Evolutionary conservation across 1,284 basidiomycete genomes (phyloP), one percentile per base, ranked within the genome.

Genomic region (Phaffia rhodozyma): DNA sequence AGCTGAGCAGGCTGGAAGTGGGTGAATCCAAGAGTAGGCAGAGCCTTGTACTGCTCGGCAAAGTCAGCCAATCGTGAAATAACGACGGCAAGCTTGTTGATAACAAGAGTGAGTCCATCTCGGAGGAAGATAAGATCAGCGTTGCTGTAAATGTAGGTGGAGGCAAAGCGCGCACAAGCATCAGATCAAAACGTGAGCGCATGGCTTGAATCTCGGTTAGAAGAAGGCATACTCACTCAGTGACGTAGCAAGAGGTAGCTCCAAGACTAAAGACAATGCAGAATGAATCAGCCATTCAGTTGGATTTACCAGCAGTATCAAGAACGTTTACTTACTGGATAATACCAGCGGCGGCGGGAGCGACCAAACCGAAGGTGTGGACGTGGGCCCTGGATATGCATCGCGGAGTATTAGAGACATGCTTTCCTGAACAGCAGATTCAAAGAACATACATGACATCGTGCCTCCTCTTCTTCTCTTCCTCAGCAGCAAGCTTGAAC

Each of bases 1-100:
- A 98, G 79, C 77, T 99, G 96, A 7, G 96, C 96, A 5, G 96
- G 93, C 77, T 99, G 96, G 81, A 96, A 98, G 77, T 99, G 96
- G 9, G 96, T 99, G 79, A 97, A 98, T 1, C 96, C 96, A 52
- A 99, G 82, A 0, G 91, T 89, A 0, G 91, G 90, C 27, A 92
- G 82, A 66, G 83, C 86, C 30, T 83, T 83, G 73, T 92, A 84
- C 70, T 82, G 76, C 63, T 80, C 75, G 60, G 87, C 87, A 68
- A 97, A 98, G 0, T 77, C 74, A 23, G 91, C 80, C 50, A 98
- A 83, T 43, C 94, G 86, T 63, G 88, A 86, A 71, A 98, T 94
- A 65, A 97, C 84, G 32, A 91, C 80, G 1, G 87, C 87, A 25
- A 98, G 83, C 70, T 94, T 94, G 67, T 84, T 83, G 57, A 97